A percentile compares a stretch with the other conserved stretches of the same genome.
phyloP scores from a whole-genome alignment of 73 alveolate genomes.

The Urostyla sp. region DNA sequence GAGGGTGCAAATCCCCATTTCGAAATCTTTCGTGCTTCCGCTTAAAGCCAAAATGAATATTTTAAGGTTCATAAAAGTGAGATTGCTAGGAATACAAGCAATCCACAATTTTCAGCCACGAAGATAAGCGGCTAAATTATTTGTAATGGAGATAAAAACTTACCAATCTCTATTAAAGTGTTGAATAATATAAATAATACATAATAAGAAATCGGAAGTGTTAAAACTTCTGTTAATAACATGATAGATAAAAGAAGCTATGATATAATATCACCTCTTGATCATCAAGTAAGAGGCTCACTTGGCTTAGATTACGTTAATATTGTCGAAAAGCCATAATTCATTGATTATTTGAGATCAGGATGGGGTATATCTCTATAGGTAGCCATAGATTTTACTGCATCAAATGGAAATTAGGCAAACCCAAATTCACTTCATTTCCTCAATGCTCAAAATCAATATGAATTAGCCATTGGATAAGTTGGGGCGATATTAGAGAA shows the following conservation, averaged over 20 bases:
- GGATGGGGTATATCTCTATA: slow-evolving; percentile 81
- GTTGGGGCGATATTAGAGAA: slow-evolving; percentile 82
- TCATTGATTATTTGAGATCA: slow-evolving; percentile 76
- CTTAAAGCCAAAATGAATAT: not conserved
- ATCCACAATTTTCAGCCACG: slow-evolving; percentile 63
- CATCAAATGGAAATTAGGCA: slow-evolving; percentile 83
- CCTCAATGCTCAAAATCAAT: slow-evolving; percentile 69
- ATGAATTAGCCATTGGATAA: slow-evolving; percentile 82
- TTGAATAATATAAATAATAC: slow-evolving; percentile 60
- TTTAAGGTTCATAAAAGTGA: slow-evolving; percentile 19
- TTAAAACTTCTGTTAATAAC: slow-evolving; percentile 48
- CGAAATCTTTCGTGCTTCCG: slow-evolving; percentile 47
- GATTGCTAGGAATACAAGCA: slow-evolving; percentile 16
- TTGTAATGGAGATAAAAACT: slow-evolving; percentile 69
- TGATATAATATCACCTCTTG: slow-evolving; percentile 23
- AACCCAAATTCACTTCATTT: slow-evolving; percentile 75
- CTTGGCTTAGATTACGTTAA: slow-evolving; percentile 24
- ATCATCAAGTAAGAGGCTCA: slow-evolving; percentile 5
- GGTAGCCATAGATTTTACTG: slow-evolving; percentile 94
- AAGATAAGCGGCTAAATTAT: slow-evolving; percentile 68
- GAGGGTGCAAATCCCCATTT: slow-evolving; percentile 48
- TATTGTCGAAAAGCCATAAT: slow-evolving; percentile 70
- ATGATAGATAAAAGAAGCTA: slow-evolving; percentile 49
- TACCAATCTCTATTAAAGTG: slow-evolving; percentile 67
- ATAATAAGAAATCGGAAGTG: slow-evolving; percentile 71